Base-by-base conservation (phyloP, 768 basidiomycete species). In the Boletus insuetus region DNA sequence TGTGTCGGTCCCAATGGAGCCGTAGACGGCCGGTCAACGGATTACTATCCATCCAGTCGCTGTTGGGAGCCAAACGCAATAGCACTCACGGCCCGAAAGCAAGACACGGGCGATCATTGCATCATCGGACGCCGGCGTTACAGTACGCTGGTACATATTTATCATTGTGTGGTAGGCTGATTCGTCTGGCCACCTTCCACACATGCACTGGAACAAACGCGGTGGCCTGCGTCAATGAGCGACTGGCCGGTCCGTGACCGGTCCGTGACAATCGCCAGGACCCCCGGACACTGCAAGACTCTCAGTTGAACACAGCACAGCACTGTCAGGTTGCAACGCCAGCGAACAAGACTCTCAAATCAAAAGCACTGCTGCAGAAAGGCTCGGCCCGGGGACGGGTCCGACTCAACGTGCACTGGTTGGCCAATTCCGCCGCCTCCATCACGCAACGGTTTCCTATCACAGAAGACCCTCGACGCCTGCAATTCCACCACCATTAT, bases 231-330 rank as follows among this genome's bases (percentile, higher is more conserved):
- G n/a, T n/a, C n/a, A n/a, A n/a, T n/a, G n/a, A n/a, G n/a, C n/a
- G n/a, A n/a, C n/a, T 35, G 16, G 35, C 35, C 35, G 35, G 35
- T 0, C 14, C 13, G 35, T 8, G 26, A 9, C 26, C 26, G 26
- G 26, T 0, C 26, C 8, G 26, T 8, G 7, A 29, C 29, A 29
- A 24, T 24, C 24, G 24, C 24, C 26, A 29, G 1, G 29, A 3
- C 29, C 29, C 34, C 66, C 59, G 45, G 55, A 61, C 64, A 67
- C 67, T 19, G 41, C 58, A 45, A 34, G 38, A 42, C 54, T 44
- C 22, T 19, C 45, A 26, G 29, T 29, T 24, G 19, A 22, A 29
- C 35, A 44, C 43, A 51, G 45, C 54, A 51, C 62, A 40, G n/a
- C n/a, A n/a, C n/a, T n/a, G n/a, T n/a, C n/a, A n/a, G 52, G 45